Conservation (phyloP, 139 green algal genomes). For the Chlorella vulgaris region DNA sequence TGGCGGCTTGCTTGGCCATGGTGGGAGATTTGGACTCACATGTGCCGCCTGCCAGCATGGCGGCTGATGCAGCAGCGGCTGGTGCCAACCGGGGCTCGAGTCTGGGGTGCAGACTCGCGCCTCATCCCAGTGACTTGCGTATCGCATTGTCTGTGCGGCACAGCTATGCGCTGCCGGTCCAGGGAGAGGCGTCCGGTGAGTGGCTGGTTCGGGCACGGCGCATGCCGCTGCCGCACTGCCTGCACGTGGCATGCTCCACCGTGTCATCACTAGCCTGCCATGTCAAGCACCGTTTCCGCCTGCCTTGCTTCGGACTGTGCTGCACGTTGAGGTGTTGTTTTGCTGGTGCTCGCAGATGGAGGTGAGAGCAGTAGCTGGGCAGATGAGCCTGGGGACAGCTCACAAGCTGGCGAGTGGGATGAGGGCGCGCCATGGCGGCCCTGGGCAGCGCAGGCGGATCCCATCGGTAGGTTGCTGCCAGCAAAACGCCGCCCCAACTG, state of each 20-base stretch:
- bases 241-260: too few species aligned
- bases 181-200: not conserved
- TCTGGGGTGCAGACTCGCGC: too few species aligned
- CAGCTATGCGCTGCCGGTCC: constrained; percentile 4
- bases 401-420: constrained; percentile 58
- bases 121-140: too few species aligned
- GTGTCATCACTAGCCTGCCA: too few species aligned
- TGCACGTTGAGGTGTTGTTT: too few species aligned
- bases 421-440: constrained; percentile 59
- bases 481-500: not conserved
- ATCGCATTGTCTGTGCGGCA: constrained; percentile 10
- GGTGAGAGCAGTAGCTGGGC: not conserved
- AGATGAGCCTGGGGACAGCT: not conserved
- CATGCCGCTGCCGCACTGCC: not conserved
- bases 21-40: not conserved
- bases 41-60: constrained; percentile 3
- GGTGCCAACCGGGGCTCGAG: too few species aligned
- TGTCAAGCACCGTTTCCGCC: too few species aligned
- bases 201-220: not conserved
- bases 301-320: too few species aligned
- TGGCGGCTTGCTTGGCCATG: constrained; percentile 42
- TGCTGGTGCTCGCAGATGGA: too few species aligned
- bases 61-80: not conserved
- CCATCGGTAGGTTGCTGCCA: constrained; percentile 35
- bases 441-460: constrained; percentile 66